Evolutionary conservation across 1,139 yeast species (phyloP).

Genomic region (Kodamaea anthophila): DNA sequence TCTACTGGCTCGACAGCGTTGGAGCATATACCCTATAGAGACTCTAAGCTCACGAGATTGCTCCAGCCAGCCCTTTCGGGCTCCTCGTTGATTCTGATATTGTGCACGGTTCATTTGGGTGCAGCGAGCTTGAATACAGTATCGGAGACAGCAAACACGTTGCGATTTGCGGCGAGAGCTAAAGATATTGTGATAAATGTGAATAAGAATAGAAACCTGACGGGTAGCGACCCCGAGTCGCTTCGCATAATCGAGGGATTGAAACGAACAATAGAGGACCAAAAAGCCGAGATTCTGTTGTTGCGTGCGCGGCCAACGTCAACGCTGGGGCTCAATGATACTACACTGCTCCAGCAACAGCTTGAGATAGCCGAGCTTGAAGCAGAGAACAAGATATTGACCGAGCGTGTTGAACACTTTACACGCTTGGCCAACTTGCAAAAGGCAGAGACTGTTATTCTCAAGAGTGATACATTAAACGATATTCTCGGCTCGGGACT

Average conservation of each 20-base stretch:
- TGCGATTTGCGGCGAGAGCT: slow-evolving; percentile 90
- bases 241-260: slow-evolving; percentile 43
- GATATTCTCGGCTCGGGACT: slow-evolving; percentile 39
- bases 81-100: slow-evolving; percentile 73
- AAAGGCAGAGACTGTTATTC: slow-evolving; percentile 47
- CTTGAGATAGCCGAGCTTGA: slow-evolving; percentile 37
- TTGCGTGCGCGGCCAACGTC: slow-evolving; percentile 13
- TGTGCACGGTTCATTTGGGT: slow-evolving; percentile 77
- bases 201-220: slow-evolving; percentile 40
- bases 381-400: slow-evolving; percentile 55
- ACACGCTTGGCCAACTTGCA: slow-evolving; percentile 56
- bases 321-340: slow-evolving; percentile 2
- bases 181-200: slow-evolving; percentile 75
- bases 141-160: slow-evolving; percentile 79
- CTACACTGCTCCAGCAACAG: slow-evolving; percentile 3
- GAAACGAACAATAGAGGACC: slow-evolving; percentile 38
- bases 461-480: slow-evolving; percentile 51
- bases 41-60: slow-evolving; percentile 81
- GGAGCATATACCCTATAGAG: slow-evolving; percentile 83
- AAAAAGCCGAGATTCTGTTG: slow-evolving; percentile 33
- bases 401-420: slow-evolving; percentile 65
- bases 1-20: slow-evolving; percentile 13
- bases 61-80: slow-evolving; percentile 92
- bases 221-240: slow-evolving; percentile 33
- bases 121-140: slow-evolving; percentile 28